These are phyloP conservation scores for Neophaeococcomyces mojaviensis DNA, from an alignment of 2,329 filamentous ascomycete species.

Conservation along the genomic window DNA sequence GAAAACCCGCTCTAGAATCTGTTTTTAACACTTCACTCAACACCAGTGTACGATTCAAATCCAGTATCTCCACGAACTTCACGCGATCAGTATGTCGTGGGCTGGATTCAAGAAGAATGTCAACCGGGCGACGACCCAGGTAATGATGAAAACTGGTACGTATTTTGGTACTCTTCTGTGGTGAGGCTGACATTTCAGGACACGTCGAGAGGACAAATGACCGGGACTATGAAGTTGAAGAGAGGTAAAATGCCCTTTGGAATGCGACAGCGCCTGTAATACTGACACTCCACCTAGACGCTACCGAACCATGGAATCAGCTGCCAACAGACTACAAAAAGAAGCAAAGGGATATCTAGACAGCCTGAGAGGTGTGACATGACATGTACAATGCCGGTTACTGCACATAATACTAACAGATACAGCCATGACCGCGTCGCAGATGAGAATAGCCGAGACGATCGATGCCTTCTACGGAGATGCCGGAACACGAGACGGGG, in stretches of 20 bases:
- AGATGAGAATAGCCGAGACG: constrained; percentile 98
- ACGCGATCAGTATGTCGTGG: constrained; percentile 21
- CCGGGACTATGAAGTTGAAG: constrained; percentile 96
- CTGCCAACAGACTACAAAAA: constrained; percentile 85
- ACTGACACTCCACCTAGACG: constrained; percentile 50
- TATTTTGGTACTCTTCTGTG: constrained; percentile 12
- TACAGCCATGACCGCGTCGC: constrained; percentile 92
- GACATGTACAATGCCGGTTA: background rate
- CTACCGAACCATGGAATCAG: constrained; percentile 95
- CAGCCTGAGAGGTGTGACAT: constrained; percentile 67
- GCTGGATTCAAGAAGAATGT: constrained; percentile 91
- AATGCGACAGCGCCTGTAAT: constrained; percentile 7
- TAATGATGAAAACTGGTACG: constrained; percentile 98
- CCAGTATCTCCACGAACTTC: background rate
- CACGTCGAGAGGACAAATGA: constrained; percentile 99
- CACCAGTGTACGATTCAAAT: background rate
- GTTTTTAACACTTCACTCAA: background rate
- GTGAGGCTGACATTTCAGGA: constrained; percentile 40
- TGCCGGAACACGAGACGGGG: constrained; percentile 85
- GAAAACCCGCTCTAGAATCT: too few relatives aligned
- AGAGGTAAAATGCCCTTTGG: constrained; percentile 50
- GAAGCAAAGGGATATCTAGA: constrained; percentile 98
- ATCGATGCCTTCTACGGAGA: constrained; percentile 99
- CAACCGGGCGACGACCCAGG: constrained; percentile 96
- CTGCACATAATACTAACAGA: constrained; percentile 5